Percentiles rank a stretch among this genome's conserved stretches.
Conservation (phyloP, 352 stramenopile genomes). For the Phytophthora sp. region DNA sequence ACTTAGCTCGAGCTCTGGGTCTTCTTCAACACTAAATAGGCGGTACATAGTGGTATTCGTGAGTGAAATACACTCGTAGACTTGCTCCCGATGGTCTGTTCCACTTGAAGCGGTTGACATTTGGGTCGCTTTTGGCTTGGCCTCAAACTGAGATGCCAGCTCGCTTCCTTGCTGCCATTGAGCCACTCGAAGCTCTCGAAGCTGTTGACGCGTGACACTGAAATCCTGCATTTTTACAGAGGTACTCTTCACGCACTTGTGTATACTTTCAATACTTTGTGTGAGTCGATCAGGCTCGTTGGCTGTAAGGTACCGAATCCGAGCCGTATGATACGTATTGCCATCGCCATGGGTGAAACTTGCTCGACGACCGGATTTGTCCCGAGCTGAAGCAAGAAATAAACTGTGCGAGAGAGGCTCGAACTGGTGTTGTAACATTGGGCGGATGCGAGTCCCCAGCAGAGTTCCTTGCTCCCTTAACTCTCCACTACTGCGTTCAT, state of each 20-base stretch:
- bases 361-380: conserved; percentile 25
- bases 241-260: conserved; percentile 39
- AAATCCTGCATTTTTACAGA: conserved; percentile 46
- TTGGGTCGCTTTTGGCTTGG: not conserved
- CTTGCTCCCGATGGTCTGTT: conserved; percentile 49
- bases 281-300: conserved; percentile 39
- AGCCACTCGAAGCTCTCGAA: conserved; percentile 43
- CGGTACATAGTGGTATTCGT: conserved; percentile 59
- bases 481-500: conserved; percentile 14
- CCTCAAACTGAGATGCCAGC: conserved; percentile 48
- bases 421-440: conserved; percentile 52
- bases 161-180: conserved; percentile 65
- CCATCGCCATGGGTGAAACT: conserved; percentile 28
- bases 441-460: conserved; percentile 25
- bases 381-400: conserved; percentile 33
- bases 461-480: not conserved
- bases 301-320: conserved; percentile 43
- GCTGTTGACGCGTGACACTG: conserved; percentile 29
- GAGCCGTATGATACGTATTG: conserved; percentile 51
- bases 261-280: conserved; percentile 42
- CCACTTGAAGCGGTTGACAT: not conserved
- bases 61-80: conserved; percentile 69
- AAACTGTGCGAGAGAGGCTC: conserved; percentile 46
- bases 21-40: conserved; percentile 65
- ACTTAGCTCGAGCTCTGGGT: conserved; percentile 52